These are phyloP conservation scores for Alternaria sp. DNA, from an alignment of 2,329 filamentous ascomycete genomes.

Conservation along the genomic window DNA sequence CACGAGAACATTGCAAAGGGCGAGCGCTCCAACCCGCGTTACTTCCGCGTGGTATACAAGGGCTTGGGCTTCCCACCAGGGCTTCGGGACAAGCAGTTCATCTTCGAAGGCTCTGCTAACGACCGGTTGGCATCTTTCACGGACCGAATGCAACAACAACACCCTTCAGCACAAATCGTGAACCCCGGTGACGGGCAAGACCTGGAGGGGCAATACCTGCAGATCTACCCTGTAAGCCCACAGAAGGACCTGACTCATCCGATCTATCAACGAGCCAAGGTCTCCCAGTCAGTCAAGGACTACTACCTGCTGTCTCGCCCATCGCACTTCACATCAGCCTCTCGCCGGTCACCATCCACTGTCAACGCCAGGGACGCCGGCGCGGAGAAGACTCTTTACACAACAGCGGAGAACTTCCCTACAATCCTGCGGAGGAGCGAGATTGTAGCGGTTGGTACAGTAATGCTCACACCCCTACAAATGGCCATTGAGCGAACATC, in stretches of 20 bases:
- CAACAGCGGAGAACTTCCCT: conserved; percentile 84
- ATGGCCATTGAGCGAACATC: conserved; percentile 90
- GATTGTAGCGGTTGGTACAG: conserved; percentile 71
- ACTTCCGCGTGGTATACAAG: conserved; percentile 89
- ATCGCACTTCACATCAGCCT: conserved; percentile 78
- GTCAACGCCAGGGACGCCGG: conserved; percentile 72
- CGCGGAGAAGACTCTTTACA: conserved; percentile 84
- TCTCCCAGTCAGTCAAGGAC: conserved; percentile 83
- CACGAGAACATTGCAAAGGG: conserved; percentile 88
- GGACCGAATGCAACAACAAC: conserved; percentile 89
- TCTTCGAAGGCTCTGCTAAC: conserved; percentile 81
- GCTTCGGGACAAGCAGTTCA: conserved; percentile 87
- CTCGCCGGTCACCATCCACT: conserved; percentile 72
- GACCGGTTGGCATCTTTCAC: conserved; percentile 84
- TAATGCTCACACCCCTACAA: conserved; percentile 76
- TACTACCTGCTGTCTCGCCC: conserved; percentile 81
- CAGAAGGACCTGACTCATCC: conserved; percentile 83
- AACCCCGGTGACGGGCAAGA: conserved; percentile 74
- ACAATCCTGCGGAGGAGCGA: conserved; percentile 90
- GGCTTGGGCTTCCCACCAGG: conserved; percentile 85
- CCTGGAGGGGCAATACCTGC: conserved; percentile 87
- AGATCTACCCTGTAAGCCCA: conserved; percentile 79
- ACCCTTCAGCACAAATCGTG: conserved; percentile 83
- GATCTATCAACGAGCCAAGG: conserved; percentile 86
- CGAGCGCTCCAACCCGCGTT: conserved; percentile 78